Evolutionary conservation across 768 basidiomycete species (phyloP).

Genomic region (Boletus rufocinnamomeus): DNA sequence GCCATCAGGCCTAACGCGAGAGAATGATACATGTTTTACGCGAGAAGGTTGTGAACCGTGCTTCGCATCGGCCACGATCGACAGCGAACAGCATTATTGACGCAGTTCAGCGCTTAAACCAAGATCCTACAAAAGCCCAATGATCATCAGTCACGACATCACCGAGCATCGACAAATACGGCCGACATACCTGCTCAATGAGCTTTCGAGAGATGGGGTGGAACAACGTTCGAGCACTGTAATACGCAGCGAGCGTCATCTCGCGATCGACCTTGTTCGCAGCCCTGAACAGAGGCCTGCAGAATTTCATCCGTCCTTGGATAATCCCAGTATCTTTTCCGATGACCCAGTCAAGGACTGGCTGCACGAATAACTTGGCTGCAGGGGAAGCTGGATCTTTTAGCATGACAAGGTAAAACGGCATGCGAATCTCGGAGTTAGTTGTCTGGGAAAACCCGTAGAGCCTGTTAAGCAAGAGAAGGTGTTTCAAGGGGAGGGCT

Average conservation of each 20-base stretch:
- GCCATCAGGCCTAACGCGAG: no score
- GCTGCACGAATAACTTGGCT: slow-evolving; percentile 35
- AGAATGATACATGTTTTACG: no score
- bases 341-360: slow-evolving; percentile 48
- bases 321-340: slow-evolving; percentile 43
- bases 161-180: neutral
- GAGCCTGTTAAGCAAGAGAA: slow-evolving; percentile 43
- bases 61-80: neutral
- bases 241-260: slow-evolving; percentile 40
- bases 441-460: slow-evolving; percentile 45
- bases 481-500: slow-evolving; percentile 45
- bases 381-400: slow-evolving; percentile 36
- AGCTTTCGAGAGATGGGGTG: slow-evolving; percentile 54
- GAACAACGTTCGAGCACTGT: slow-evolving; percentile 38
- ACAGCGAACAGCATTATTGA: neutral
- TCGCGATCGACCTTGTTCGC: slow-evolving; percentile 38
- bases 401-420: slow-evolving; percentile 54
- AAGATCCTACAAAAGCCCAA: slow-evolving; percentile 26
- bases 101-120: slow-evolving; percentile 5
- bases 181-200: slow-evolving; percentile 46
- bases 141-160: neutral
- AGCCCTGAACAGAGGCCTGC: slow-evolving; percentile 48
- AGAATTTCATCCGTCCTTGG: slow-evolving; percentile 59
- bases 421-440: slow-evolving; percentile 54
- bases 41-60: neutral